These are phyloP conservation scores for Wickerhamiella infanticola DNA, from an alignment of 1,139 yeast species.

Conservation along the genomic window DNA sequence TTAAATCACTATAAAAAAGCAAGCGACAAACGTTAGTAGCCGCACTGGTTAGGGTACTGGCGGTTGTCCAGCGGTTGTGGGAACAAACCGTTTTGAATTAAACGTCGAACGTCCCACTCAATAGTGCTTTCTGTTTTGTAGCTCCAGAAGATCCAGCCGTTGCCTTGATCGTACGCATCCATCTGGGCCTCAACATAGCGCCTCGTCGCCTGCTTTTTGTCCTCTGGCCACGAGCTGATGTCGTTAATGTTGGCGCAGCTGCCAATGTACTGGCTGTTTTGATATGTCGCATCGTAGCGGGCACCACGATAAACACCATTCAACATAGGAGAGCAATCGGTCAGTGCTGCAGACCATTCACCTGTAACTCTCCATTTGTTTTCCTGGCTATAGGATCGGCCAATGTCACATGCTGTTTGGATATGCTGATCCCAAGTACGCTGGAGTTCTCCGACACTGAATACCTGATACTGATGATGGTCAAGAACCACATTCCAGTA, in stretches of 20 bases:
- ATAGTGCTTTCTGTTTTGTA: constrained; percentile 74
- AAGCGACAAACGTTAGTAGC: not conserved
- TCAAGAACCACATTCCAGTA: constrained; percentile 62
- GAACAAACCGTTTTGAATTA: constrained; percentile 46
- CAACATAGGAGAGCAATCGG: constrained; percentile 85
- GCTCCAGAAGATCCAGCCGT: constrained; percentile 47
- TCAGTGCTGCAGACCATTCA: constrained; percentile 88
- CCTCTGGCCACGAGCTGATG: constrained; percentile 42
- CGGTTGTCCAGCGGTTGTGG: constrained; percentile 65
- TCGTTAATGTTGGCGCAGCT: constrained; percentile 48
- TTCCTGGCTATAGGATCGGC: constrained; percentile 36
- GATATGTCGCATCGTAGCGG: constrained; percentile 59
- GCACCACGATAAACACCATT: constrained; percentile 87
- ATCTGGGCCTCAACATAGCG: constrained; percentile 76
- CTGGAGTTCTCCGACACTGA: constrained; percentile 44
- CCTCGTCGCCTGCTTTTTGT: constrained; percentile 39
- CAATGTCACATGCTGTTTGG: constrained; percentile 46
- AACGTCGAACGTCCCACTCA: constrained; percentile 71
- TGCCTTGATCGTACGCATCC: constrained; percentile 23
- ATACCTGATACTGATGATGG: constrained; percentile 88
- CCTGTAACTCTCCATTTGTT: constrained; percentile 67
- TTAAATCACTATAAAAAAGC: no score
- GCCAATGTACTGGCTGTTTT: constrained; percentile 37
- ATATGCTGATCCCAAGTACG: constrained; percentile 48
- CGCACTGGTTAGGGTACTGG: constrained; percentile 55